Percentiles rank a stretch among this genome's conserved stretches.
phyloP scores from a whole-genome alignment of 2,329 filamentous ascomycete genomes.

The Pseudogymnoascus sp. region DNA sequence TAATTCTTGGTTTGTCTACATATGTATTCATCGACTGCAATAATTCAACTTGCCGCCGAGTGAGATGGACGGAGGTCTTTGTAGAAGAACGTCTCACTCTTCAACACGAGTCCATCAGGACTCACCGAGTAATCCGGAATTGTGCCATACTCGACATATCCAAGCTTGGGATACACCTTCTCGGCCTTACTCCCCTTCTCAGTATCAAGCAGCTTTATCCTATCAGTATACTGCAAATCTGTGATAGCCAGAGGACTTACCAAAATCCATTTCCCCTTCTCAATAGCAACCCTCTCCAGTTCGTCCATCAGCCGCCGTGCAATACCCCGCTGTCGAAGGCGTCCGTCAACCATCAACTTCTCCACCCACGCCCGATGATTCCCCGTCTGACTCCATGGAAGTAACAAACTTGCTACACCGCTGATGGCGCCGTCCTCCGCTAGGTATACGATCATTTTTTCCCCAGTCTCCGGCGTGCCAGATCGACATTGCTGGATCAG shows the following conservation, averaged over 20 bases:
- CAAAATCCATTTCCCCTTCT: conserved; percentile 43
- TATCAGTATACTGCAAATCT: conserved; percentile 13
- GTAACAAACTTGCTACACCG: conserved; percentile 49
- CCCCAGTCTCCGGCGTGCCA: conserved; percentile 38
- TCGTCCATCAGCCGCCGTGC: conserved; percentile 44
- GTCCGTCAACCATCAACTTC: conserved; percentile 49
- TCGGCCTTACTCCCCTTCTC: conserved; percentile 47
- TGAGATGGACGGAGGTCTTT: conserved; percentile 40
- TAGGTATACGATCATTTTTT: conserved; percentile 48
- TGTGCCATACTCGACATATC: conserved; percentile 45
- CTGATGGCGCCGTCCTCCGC: conserved; percentile 38
- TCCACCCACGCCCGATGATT: conserved; percentile 49
- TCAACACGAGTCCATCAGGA: conserved; percentile 39
- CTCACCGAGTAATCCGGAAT: conserved; percentile 48
- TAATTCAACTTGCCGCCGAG: background rate
- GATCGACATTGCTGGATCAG: conserved; percentile 35
- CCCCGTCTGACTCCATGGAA: conserved; percentile 48
- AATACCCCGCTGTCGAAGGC: conserved; percentile 43
- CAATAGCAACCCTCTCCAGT: conserved; percentile 48
- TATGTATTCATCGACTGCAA: background rate
- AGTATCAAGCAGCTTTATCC: conserved; percentile 43
- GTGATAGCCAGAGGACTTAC: conserved; percentile 34
- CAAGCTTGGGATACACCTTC: conserved; percentile 46
- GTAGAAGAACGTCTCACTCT: conserved; percentile 51
- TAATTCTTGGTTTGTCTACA: background rate